Conservation (phyloP, 306 rosid species). For the Lotus japonicus region DNA sequence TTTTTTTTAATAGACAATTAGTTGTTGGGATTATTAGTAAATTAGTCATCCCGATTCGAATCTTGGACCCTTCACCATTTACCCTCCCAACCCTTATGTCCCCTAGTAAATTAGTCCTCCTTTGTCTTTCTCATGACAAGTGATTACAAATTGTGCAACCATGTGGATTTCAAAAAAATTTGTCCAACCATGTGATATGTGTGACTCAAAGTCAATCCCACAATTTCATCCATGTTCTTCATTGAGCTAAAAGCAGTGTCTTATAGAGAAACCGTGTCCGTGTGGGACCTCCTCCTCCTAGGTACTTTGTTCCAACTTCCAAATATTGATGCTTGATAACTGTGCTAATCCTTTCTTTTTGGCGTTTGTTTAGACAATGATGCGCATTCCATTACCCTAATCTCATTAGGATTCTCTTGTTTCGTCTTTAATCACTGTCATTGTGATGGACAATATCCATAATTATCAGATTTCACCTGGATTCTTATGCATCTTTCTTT, state of each 20-base stretch:
- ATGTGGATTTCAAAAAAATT: conserved; percentile 23
- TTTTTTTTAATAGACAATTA: too few relatives aligned
- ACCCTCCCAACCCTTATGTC: too few relatives aligned
- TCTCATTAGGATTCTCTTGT: not conserved
- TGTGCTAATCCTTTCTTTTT: not conserved
- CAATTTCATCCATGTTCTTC: conserved; percentile 7
- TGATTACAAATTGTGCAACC: conserved; percentile 1
- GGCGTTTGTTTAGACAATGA: conserved; percentile 19
- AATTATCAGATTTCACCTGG: conserved; percentile 35
- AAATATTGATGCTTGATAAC: conserved; percentile 5
- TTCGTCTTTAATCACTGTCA: not conserved
- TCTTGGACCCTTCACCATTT: too few relatives aligned
- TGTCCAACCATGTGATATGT: conserved; percentile 34
- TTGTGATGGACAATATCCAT: conserved; percentile 7
- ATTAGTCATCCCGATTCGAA: too few relatives aligned
- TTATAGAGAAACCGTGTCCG: conserved; percentile 36
- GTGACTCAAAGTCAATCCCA: conserved; percentile 17
- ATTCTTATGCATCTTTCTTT: not conserved
- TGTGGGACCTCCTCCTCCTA: conserved; percentile 28
- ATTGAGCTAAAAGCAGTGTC: not conserved
- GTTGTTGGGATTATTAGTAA: too few relatives aligned
- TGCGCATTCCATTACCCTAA: conserved; percentile 1
- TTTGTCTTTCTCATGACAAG: too few relatives aligned
- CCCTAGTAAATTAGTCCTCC: too few relatives aligned
- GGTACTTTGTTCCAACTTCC: not conserved